A percentile compares a stretch with the other conserved stretches of the same genome.
Evolutionary conservation across 1,284 basidiomycete species (phyloP).

Genomic region (Cutaneotrichosporon dermatis): DNA sequence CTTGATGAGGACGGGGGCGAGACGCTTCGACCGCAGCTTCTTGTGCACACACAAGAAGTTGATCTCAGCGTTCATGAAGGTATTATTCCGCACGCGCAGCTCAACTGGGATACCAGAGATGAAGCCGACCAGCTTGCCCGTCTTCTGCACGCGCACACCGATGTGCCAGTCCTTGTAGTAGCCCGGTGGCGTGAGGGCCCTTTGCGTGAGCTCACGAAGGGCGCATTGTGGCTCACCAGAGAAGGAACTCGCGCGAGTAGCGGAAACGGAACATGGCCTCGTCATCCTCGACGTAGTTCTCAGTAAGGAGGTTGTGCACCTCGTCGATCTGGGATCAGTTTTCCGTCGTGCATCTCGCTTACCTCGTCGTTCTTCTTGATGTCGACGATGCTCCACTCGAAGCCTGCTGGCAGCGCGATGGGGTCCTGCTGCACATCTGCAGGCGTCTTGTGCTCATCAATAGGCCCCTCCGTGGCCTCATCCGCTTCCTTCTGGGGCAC

Average conservation of each 20-base stretch:
- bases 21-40: conserved; percentile 89
- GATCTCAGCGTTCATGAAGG: conserved; percentile 76
- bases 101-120: conserved; percentile 91
- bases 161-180: conserved; percentile 93
- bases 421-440: conserved; percentile 82
- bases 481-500: conserved; percentile 64
- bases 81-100: conserved; percentile 71
- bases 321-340: conserved; percentile 66
- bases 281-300: conserved; percentile 96
- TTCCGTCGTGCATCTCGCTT: conserved; percentile 20
- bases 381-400: conserved; percentile 85
- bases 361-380: conserved; percentile 72
- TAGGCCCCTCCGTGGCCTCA: conserved; percentile 74
- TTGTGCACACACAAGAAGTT: conserved; percentile 99
- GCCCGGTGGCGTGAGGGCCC: conserved; percentile 91
- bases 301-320: conserved; percentile 83
- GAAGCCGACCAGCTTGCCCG: conserved; percentile 93
- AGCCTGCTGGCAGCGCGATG: conserved; percentile 83
- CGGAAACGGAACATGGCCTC: conserved; percentile 94
- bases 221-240: conserved; percentile 60
- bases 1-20: conserved; percentile 96
- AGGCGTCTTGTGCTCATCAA: conserved; percentile 73
- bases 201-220: conserved; percentile 40
- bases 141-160: conserved; percentile 84
- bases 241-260: conserved; percentile 89